Conservation (phyloP, 1,139 yeast genomes). For the Blastobotrys arbuscula region DNA sequence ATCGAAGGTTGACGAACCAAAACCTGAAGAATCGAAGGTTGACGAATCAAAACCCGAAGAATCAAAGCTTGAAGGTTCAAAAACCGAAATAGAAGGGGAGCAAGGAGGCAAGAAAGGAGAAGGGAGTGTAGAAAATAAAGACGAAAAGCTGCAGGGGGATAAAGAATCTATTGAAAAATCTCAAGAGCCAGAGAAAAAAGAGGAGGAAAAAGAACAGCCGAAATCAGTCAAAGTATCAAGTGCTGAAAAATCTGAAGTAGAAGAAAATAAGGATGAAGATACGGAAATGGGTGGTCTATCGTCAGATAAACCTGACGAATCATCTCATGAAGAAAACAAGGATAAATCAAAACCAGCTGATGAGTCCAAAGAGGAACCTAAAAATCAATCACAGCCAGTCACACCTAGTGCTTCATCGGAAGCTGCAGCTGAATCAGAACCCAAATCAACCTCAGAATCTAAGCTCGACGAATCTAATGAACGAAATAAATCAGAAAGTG, state of each 20-base stretch:
- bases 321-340: background rate
- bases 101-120: background rate
- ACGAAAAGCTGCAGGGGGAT: too few species aligned
- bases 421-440: background rate
- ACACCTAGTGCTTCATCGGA: constrained; percentile 1
- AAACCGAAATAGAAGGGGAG: background rate
- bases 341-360: background rate
- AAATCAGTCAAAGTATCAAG: background rate
- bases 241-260: background rate
- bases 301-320: background rate
- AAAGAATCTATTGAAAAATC: background rate
- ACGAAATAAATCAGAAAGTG: constrained; percentile 1
- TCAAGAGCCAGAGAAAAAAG: background rate
- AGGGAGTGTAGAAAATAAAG: background rate
- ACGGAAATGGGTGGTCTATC: background rate
- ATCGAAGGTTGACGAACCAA: background rate
- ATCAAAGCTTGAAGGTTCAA: background rate
- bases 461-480: too few species aligned
- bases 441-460: background rate
- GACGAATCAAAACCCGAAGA: background rate
- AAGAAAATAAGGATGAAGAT: background rate
- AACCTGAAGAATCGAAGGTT: background rate
- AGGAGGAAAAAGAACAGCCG: background rate
- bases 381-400: background rate
- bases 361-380: background rate